Conservation (phyloP, 2,329 filamentous ascomycete genomes). For the Leptographium procerum region DNA sequence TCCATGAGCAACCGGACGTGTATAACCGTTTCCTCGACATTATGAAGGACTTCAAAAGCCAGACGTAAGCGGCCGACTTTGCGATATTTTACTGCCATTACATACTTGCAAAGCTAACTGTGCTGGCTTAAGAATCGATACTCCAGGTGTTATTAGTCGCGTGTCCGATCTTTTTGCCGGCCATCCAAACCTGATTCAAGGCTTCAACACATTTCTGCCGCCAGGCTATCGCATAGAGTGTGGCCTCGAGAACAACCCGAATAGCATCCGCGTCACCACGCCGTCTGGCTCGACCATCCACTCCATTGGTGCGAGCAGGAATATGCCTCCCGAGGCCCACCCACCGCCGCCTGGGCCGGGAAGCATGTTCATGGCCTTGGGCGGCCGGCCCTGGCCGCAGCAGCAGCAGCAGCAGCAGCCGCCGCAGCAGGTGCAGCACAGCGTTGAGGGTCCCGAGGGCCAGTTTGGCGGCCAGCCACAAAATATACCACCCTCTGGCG, state of each 20-base stretch:
- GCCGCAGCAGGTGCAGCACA: constrained; percentile 39
- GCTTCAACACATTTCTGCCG: constrained; percentile 95
- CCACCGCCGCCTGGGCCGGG: constrained; percentile 23
- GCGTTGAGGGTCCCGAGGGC: constrained; percentile 51
- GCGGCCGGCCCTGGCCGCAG: constrained; percentile 21
- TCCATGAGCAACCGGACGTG: constrained; percentile 91
- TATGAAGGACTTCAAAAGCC: constrained; percentile 99
- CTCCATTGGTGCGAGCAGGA: constrained; percentile 54
- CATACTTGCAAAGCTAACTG: neutral
- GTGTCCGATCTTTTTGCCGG: constrained; percentile 94
- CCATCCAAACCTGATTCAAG: constrained; percentile 89
- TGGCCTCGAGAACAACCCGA: constrained; percentile 84
- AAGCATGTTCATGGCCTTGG: constrained; percentile 33
- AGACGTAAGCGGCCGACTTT: constrained; percentile 54
- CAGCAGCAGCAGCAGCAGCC: constrained; percentile 36
- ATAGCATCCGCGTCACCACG: constrained; percentile 91
- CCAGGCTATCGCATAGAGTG: constrained; percentile 96
- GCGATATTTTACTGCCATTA: neutral
- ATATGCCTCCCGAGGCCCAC: constrained; percentile 33
- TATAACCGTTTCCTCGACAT: constrained; percentile 97
- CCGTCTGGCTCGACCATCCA: constrained; percentile 95
- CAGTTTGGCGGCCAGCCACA: constrained; percentile 48
- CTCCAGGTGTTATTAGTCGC: constrained; percentile 90
- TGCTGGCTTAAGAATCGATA: constrained; percentile 63
- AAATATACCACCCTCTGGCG: constrained; percentile 28